Conservation (phyloP, 1,139 yeast species). For the Debaryomycetaceae sp. region DNA sequence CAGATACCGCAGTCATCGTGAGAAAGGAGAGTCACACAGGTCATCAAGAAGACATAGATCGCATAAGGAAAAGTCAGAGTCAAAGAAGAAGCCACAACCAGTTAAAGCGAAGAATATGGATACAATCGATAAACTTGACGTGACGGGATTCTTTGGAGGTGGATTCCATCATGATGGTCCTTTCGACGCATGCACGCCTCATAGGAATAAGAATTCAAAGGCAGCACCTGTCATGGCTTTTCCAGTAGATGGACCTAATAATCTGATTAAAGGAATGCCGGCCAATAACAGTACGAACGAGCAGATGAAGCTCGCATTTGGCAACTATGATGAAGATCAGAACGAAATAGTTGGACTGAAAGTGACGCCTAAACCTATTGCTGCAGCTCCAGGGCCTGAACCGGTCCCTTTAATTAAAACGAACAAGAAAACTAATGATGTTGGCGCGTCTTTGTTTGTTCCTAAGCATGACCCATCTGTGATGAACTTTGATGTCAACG, state of each 20-base stretch:
- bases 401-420: slow-evolving; percentile 10
- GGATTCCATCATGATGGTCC: slow-evolving; percentile 99
- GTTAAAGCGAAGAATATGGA: slow-evolving; percentile 65
- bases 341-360: slow-evolving; percentile 35
- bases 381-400: slow-evolving; percentile 7
- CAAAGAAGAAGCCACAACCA: slow-evolving; percentile 39
- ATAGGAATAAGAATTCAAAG: slow-evolving; percentile 76
- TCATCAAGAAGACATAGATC: slow-evolving; percentile 10
- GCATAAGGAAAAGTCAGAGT: slow-evolving; percentile 27
- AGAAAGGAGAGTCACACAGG: slow-evolving; percentile 3
- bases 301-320: slow-evolving; percentile 60
- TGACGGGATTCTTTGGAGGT: slow-evolving; percentile 91
- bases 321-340: slow-evolving; percentile 40
- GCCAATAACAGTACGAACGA: slow-evolving; percentile 46
- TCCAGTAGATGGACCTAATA: slow-evolving; percentile 94
- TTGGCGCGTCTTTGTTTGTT: slow-evolving; percentile 20
- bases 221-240: slow-evolving; percentile 94
- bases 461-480: slow-evolving; percentile 53
- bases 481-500: slow-evolving; percentile 66
- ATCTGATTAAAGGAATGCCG: slow-evolving; percentile 67
- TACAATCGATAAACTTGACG: slow-evolving; percentile 91
- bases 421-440: slow-evolving; percentile 12
- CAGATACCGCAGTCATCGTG: slow-evolving; percentile 6
- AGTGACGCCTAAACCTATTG: slow-evolving; percentile 14
- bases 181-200: slow-evolving; percentile 97